These are phyloP conservation scores for Trametes versicolor DNA, from an alignment of 1,284 basidiomycete genomes.

Conservation along the genomic window DNA sequence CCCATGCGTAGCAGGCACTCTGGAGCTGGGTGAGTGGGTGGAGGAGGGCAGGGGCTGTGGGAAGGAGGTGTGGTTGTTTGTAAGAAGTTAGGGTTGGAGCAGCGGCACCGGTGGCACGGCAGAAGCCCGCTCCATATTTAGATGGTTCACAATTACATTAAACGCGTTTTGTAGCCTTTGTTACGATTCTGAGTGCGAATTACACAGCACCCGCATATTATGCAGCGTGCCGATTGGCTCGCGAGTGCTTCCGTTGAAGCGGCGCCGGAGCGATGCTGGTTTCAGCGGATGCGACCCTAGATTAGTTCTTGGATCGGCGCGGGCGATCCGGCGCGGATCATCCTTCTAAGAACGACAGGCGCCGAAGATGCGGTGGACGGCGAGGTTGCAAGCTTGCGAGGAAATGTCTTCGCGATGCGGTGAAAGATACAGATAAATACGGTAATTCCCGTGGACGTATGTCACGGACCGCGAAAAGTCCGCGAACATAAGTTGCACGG, in stretches of 20 bases:
- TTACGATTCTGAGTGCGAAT: neutral
- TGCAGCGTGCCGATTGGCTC: neutral
- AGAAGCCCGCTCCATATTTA: neutral
- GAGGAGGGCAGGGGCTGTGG: neutral
- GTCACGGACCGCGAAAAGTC: too few species aligned
- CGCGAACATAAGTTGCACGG: too few species aligned
- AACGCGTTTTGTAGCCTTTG: neutral
- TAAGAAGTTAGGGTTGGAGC: neutral
- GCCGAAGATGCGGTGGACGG: neutral
- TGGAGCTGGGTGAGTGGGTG: neutral
- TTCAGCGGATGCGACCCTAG: neutral
- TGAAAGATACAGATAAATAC: too few species aligned
- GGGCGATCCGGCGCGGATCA: neutral
- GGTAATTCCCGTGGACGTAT: too few species aligned
- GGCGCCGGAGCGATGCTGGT: neutral
- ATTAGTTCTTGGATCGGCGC: neutral
- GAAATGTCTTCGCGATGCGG: too few species aligned
- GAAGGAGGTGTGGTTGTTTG: neutral
- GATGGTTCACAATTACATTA: neutral
- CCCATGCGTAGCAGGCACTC: neutral
- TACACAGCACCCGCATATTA: neutral
- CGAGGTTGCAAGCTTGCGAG: too few species aligned
- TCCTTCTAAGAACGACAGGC: neutral
- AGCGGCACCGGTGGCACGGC: neutral
- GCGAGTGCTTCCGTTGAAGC: neutral